Percentiles rank a stretch among this genome's conserved stretches.
Evolutionary conservation across 345 rosid species (phyloP).

Genomic region (Theobroma cacao): DNA sequence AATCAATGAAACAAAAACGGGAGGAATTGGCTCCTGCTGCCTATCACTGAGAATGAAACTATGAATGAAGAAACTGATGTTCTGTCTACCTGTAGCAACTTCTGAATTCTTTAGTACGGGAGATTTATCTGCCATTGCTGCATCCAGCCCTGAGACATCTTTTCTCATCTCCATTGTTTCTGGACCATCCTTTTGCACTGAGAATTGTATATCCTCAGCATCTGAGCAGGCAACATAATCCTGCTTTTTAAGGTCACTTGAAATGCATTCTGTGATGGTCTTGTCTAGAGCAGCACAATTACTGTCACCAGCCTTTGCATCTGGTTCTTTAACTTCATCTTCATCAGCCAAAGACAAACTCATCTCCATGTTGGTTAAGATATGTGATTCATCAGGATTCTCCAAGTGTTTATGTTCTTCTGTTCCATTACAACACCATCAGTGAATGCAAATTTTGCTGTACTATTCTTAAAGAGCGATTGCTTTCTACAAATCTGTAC

Average conservation of each 20-base stretch:
- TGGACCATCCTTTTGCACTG: neutral
- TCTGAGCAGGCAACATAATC: neutral
- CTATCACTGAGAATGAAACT: neutral
- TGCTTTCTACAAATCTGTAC: neutral
- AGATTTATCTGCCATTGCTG: neutral
- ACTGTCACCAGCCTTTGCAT: neutral
- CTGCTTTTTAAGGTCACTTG: neutral
- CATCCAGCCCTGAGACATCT: neutral
- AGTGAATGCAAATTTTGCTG: neutral
- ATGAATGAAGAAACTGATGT: neutral
- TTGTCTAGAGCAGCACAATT: neutral
- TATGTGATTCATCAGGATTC: slow-evolving; percentile 5
- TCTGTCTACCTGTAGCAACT: slow-evolving; percentile 12
- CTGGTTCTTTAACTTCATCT: slow-evolving; percentile 5
- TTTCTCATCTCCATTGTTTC: neutral
- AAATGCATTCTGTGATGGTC: neutral
- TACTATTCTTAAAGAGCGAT: neutral
- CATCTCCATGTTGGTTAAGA: neutral
- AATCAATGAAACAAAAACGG: neutral
- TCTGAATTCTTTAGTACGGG: neutral
- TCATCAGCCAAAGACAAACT: slow-evolving; percentile 9
- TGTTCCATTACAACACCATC: slow-evolving; percentile 1
- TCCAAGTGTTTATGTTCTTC: slow-evolving; percentile 15
- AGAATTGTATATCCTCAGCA: neutral
- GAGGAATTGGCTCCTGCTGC: neutral